Percentiles rank a stretch among this genome's conserved stretches.
phyloP scores from a whole-genome alignment of 768 basidiomycete genomes.

The Tylopilus rubrobrunneus region DNA sequence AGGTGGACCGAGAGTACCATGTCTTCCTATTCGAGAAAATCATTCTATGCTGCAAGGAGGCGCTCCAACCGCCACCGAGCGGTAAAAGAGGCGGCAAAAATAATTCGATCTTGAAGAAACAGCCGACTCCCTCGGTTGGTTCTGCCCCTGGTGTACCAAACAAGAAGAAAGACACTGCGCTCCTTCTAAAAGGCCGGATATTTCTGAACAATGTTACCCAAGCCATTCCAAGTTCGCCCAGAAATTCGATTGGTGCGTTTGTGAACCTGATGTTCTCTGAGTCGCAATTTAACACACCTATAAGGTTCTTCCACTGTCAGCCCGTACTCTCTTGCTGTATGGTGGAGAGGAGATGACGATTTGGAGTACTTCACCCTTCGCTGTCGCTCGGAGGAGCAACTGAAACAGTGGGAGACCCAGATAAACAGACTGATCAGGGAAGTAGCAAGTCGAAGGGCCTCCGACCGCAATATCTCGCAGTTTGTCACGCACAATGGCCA shows the following conservation, averaged over 20 bases:
- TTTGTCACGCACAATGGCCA: constrained; percentile 41
- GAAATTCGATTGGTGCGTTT: constrained; percentile 56
- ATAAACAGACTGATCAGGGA: constrained; percentile 86
- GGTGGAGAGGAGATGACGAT: constrained; percentile 93
- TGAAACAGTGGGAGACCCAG: constrained; percentile 87
- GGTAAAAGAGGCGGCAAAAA: constrained; percentile 76
- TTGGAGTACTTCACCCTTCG: constrained; percentile 92
- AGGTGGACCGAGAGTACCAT: constrained; percentile 95
- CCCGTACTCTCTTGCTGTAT: constrained; percentile 80
- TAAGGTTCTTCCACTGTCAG: constrained; percentile 48
- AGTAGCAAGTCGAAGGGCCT: constrained; percentile 63
- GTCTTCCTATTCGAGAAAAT: constrained; percentile 99
- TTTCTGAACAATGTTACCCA: constrained; percentile 95
- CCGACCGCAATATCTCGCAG: constrained; percentile 59
- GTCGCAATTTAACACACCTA: not conserved
- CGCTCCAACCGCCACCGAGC: constrained; percentile 51
- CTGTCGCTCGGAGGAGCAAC: constrained; percentile 88
- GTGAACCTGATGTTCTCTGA: constrained; percentile 2
- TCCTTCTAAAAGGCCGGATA: constrained; percentile 93
- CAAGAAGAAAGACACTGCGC: constrained; percentile 73
- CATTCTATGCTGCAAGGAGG: constrained; percentile 97
- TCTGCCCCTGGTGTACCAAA: constrained; percentile 51
- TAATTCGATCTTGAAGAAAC: constrained; percentile 88
- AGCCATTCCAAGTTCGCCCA: constrained; percentile 59
- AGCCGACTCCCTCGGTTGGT: constrained; percentile 43